Conservation (phyloP, 1,284 basidiomycete species). For the Malassezia pachydermatis region DNA sequence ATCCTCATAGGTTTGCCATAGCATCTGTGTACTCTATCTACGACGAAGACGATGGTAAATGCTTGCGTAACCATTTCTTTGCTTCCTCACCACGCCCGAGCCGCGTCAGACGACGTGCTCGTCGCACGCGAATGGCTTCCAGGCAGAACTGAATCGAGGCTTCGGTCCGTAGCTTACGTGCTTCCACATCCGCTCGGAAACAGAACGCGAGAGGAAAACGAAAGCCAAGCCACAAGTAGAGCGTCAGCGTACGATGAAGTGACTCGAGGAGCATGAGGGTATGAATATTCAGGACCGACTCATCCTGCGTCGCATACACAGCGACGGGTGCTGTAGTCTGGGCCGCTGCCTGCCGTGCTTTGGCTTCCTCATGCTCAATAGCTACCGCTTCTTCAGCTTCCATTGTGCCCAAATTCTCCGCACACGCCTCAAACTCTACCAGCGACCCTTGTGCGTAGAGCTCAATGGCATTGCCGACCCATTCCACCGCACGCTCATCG, state of each 20-base stretch:
- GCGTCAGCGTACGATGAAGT: constrained; percentile 67
- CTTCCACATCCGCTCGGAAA: constrained; percentile 54
- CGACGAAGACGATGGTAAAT: background rate
- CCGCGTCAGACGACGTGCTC: constrained; percentile 26
- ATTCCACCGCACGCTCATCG: constrained; percentile 49
- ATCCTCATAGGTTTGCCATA: background rate
- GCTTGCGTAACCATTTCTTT: background rate
- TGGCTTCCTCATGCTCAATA: background rate
- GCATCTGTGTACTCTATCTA: background rate
- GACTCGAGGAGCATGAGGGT: constrained; percentile 59
- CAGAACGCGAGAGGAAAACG: constrained; percentile 67
- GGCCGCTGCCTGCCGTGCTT: constrained; percentile 3
- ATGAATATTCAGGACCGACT: constrained; percentile 27
- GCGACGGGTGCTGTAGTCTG: constrained; percentile 9
- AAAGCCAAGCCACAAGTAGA: constrained; percentile 79
- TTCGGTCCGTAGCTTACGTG: constrained; percentile 62
- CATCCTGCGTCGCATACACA: constrained; percentile 2
- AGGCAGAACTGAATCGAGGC: constrained; percentile 55
- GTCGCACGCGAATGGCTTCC: constrained; percentile 41
- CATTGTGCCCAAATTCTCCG: constrained; percentile 50
- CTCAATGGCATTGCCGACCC: constrained; percentile 48
- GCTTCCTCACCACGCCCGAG: constrained; percentile 18
- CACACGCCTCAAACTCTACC: constrained; percentile 49
- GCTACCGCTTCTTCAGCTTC: constrained; percentile 22
- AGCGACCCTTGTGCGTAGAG: constrained; percentile 48